Conservation (phyloP, 768 basidiomycete genomes). For the Phanerochaete sordida region DNA sequence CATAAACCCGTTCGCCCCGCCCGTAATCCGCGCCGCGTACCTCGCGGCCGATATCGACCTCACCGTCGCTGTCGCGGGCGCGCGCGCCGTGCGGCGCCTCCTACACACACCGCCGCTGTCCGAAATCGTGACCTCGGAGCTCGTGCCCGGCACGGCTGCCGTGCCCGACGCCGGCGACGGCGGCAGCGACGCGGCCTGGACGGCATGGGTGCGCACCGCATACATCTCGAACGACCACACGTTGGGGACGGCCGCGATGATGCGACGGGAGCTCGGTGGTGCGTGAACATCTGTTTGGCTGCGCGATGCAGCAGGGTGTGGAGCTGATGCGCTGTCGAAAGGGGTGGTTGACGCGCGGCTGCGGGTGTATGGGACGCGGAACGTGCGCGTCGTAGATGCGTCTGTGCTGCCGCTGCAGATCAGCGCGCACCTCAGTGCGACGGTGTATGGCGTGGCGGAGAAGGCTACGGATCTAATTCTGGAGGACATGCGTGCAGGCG, state of each 20-base stretch:
- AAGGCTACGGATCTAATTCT: slow-evolving; percentile 42
- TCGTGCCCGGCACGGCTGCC: slow-evolving; percentile 36
- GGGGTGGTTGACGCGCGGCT: slow-evolving; percentile 54
- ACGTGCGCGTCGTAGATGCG: slow-evolving; percentile 54
- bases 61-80: slow-evolving; percentile 45
- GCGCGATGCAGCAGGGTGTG: not conserved
- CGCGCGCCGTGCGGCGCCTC: slow-evolving; percentile 40
- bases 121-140: slow-evolving; percentile 39
- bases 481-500: too few species aligned
- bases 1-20: slow-evolving; percentile 44
- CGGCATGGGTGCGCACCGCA: slow-evolving; percentile 17
- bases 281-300: not conserved
- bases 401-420: slow-evolving; percentile 52
- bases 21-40: slow-evolving; percentile 47
- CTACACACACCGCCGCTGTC: slow-evolving; percentile 40
- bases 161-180: slow-evolving; percentile 38
- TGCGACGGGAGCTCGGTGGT: slow-evolving; percentile 28
- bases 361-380: slow-evolving; percentile 49
- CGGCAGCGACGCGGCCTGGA: slow-evolving; percentile 33
- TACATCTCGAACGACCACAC: slow-evolving; percentile 48
- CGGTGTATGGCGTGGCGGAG: slow-evolving; percentile 52
- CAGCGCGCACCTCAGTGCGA: slow-evolving; percentile 44
- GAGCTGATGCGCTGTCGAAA: slow-evolving; percentile 23
- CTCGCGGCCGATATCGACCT: slow-evolving; percentile 48
- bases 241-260: slow-evolving; percentile 39